A percentile compares a stretch with the other conserved stretches of the same genome.
phyloP scores from a whole-genome alignment of 2,329 filamentous ascomycete species.

The Blumeriella jaapii region DNA sequence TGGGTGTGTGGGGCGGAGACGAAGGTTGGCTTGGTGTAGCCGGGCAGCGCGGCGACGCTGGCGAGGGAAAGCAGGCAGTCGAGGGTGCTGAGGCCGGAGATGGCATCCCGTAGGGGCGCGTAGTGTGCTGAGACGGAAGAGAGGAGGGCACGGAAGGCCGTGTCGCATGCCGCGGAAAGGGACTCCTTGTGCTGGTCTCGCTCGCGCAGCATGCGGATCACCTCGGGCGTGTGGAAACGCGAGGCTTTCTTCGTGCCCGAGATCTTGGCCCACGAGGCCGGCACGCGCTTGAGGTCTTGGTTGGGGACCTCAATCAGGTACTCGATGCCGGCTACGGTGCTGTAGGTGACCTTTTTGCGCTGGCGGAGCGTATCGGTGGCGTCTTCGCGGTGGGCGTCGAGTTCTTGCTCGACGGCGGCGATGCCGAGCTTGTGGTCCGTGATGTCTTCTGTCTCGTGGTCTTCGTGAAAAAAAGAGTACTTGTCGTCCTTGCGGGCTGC shows the following conservation, averaged over 20 bases:
- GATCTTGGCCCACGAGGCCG: conserved; percentile 90
- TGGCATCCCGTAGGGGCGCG: conserved; percentile 77
- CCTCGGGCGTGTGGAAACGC: conserved; percentile 88
- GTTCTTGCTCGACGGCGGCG: conserved; percentile 79
- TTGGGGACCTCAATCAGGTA: conserved; percentile 91
- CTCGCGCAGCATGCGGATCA: conserved; percentile 70
- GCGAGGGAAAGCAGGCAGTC: conserved; percentile 86
- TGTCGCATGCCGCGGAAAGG: conserved; percentile 81
- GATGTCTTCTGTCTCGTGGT: conserved; percentile 80
- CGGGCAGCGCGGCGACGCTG: conserved; percentile 71
- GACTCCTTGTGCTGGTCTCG: conserved; percentile 92
- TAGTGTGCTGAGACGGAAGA: conserved; percentile 70
- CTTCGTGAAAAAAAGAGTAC: conserved; percentile 83
- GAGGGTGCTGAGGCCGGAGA: conserved; percentile 73
- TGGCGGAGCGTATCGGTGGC: conserved; percentile 54
- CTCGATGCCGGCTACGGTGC: conserved; percentile 81
- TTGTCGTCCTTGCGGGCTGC: conserved; percentile 84
- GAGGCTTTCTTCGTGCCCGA: conserved; percentile 87
- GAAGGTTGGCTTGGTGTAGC: conserved; percentile 70
- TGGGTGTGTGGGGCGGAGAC: conserved; percentile 41
- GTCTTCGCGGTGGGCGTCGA: conserved; percentile 61
- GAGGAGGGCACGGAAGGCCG: conserved; percentile 64
- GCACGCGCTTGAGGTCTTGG: conserved; percentile 69
- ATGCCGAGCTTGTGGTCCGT: conserved; percentile 83
- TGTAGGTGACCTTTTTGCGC: conserved; percentile 60